A percentile compares a stretch with the other conserved stretches of the same genome.
Conservation (phyloP, 106 monocot genomes). For the Phalaenopsis equestris region DNA sequence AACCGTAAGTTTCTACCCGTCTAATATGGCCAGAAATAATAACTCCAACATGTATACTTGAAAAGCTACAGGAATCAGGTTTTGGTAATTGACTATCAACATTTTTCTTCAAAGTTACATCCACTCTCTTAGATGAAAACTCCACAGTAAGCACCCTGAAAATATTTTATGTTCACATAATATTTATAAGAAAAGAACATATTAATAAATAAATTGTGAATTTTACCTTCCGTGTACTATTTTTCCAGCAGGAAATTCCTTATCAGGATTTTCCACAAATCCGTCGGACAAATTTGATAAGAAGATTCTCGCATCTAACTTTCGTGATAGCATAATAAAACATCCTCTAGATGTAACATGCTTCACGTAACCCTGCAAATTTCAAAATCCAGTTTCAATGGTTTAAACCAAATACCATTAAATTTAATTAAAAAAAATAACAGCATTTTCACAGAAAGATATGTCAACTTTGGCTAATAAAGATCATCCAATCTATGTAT, state of each 20-base stretch:
- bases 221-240: constrained; percentile 66
- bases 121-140: constrained; percentile 58
- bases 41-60: constrained; percentile 64
- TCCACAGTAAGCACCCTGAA: constrained; percentile 81
- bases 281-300: constrained; percentile 79
- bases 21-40: constrained; percentile 61
- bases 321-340: constrained; percentile 80
- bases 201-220: not conserved
- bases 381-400: not conserved
- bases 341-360: constrained; percentile 78
- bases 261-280: constrained; percentile 58
- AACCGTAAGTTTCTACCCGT: constrained; percentile 62
- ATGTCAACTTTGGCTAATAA: not conserved
- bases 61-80: constrained; percentile 19
- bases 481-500: too few relatives aligned
- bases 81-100: constrained; percentile 22
- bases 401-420: not conserved
- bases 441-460: not conserved
- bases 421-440: not conserved
- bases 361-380: constrained; percentile 82
- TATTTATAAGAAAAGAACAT: not conserved
- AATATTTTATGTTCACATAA: not conserved
- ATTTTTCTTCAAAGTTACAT: constrained; percentile 54
- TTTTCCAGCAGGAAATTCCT: constrained; percentile 72
- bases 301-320: constrained; percentile 72